These are phyloP conservation scores for Malania oleifera DNA, from an alignment of 164 flowering plant genomes.

Conservation along the genomic window DNA sequence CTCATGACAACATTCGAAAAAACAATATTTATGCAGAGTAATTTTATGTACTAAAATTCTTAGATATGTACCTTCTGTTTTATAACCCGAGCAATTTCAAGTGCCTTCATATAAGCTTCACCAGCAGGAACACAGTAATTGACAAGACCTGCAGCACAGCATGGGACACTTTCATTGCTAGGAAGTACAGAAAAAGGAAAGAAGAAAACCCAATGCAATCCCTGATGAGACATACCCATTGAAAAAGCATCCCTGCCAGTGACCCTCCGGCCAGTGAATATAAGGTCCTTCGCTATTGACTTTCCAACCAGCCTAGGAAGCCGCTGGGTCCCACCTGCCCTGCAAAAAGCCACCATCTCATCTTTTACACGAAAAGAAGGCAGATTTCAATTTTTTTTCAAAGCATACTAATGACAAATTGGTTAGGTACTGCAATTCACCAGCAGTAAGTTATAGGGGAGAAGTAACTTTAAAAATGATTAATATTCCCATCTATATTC, in stretches of 20 bases:
- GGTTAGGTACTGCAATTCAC: background rate
- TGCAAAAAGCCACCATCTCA: conserved; percentile 30
- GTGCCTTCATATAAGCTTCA: conserved; percentile 72
- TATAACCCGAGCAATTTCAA: conserved; percentile 79
- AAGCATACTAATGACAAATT: no score
- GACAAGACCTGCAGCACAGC: conserved; percentile 58
- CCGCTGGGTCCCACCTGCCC: conserved; percentile 92
- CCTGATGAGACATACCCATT: conserved; percentile 40
- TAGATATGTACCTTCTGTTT: conserved; percentile 58
- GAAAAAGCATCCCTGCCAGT: conserved; percentile 60
- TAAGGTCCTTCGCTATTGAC: conserved; percentile 79
- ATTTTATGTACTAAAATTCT: no score
- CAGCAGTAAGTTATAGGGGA: background rate
- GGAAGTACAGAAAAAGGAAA: conserved; percentile 2
- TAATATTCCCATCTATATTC: no score
- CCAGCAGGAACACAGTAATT: conserved; percentile 80
- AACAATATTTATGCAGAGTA: background rate
- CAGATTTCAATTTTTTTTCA: no score
- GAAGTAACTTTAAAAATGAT: background rate
- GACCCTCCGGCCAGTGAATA: conserved; percentile 79
- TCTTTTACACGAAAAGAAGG: no score
- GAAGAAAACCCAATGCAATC: background rate
- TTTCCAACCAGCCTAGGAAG: conserved; percentile 87
- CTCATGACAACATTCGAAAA: background rate
- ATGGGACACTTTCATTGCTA: conserved; percentile 3